Evolutionary conservation across 2,329 filamentous ascomycete species (phyloP), one percentile per base, ranked within the genome.

Genomic region (Colletotrichum simmondsii): DNA sequence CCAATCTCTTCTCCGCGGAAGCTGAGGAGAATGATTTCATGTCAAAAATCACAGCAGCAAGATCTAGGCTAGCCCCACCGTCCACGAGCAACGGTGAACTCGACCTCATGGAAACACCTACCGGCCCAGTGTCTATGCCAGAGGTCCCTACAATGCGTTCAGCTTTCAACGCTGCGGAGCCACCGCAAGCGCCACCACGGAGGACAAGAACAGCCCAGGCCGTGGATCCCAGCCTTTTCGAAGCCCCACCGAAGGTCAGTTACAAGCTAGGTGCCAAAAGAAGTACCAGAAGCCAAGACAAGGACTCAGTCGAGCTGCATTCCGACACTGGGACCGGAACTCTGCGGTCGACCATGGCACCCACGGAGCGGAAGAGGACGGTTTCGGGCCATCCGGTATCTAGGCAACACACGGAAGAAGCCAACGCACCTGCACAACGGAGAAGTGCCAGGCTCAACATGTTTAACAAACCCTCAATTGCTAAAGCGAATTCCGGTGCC

Each of bases 351-450:
- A 78, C 85, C 22, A 79, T 85, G 74, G 81, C 87, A 24, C 86
- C 84, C 4, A 83, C 87, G 16, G 94, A 95, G 73, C 91, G 95
- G 80, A 98, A 98, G 84, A 91, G 96, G 76, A 98, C 95, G 1
- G 90, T 97, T n/a, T 98, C 96, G 53, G 96, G 96, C 4, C 94
- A 97, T 76, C 89, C 88, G 16, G 89, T 89, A 74, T 85, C 85
- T 85, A 65, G 77, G 81, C 58, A 90, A 89, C 65, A 81, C 49
- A 75, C 83, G 4, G 88, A 92, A 73, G 93, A 95, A 76, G 89
- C 90, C 53, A 87, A 88, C 53, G 88, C 87, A 22, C 88, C 90
- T 2, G 37, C 71, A 24, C 91, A 92, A 75, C 87, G 94, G 77
- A 88, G 94, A 77, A 95, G 94, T 78, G 92, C 92, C 24, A 89